A percentile compares a stretch with the other conserved stretches of the same genome.
Evolutionary conservation across 2,329 filamentous ascomycete genomes (phyloP).

Genomic region (Botryotinia globosa): DNA sequence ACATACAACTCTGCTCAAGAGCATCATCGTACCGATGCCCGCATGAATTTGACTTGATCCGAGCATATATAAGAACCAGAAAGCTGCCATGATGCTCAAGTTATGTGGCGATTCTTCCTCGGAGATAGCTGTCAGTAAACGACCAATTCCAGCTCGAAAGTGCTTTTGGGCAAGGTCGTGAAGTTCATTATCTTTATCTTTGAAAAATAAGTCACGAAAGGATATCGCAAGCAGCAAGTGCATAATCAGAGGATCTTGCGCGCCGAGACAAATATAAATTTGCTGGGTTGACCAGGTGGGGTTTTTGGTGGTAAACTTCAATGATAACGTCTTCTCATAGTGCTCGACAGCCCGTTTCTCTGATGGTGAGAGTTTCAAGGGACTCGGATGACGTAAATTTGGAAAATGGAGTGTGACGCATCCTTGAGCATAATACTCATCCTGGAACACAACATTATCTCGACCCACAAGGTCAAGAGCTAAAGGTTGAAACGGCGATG

Average conservation of each 20-base stretch:
- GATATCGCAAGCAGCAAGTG: slow-evolving; percentile 13
- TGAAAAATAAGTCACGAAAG: slow-evolving; percentile 1
- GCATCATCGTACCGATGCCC: slow-evolving; percentile 10
- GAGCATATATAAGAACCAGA: slow-evolving; percentile 18
- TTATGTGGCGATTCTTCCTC: slow-evolving; percentile 2
- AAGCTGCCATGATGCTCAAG: slow-evolving; percentile 6
- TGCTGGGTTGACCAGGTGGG: slow-evolving; percentile 11
- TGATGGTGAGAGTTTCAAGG: slow-evolving; percentile 1
- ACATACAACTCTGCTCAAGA: slow-evolving; percentile 1
- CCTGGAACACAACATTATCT: not conserved
- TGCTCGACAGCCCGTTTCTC: slow-evolving; percentile 5
- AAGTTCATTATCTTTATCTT: not conserved
- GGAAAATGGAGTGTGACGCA: not conserved
- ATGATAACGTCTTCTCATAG: slow-evolving; percentile 1
- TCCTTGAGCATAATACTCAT: not conserved
- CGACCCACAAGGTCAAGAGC: not conserved
- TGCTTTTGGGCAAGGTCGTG: not conserved
- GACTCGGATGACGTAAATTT: not conserved
- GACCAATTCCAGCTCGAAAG: slow-evolving; percentile 10
- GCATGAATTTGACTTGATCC: slow-evolving; percentile 5
- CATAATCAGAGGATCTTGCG: slow-evolving; percentile 16
- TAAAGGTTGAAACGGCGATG: not conserved
- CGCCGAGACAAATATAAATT: slow-evolving; percentile 6
- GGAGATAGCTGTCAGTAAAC: slow-evolving; percentile 2
- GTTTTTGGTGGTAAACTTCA: slow-evolving; percentile 6